Base-by-base conservation (phyloP, 2,329 filamentous ascomycete genomes). In the Fusarium luffae region DNA sequence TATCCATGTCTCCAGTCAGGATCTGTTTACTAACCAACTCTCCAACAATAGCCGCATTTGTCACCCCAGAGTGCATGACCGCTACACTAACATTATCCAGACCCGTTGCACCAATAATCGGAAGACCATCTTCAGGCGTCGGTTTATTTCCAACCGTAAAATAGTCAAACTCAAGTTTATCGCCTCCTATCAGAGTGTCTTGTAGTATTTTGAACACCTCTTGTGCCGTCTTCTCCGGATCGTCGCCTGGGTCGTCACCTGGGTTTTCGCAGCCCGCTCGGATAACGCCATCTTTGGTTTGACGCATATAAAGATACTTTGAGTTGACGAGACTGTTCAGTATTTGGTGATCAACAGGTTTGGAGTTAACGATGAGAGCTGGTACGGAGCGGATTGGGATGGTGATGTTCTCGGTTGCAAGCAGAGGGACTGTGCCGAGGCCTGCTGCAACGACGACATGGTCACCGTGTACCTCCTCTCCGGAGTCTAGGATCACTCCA, bases 61-160 rank as follows among this genome's bases (percentile, higher is more conserved):
- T 70, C 2, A 70, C 67, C 4, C 68, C 67, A 27, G 68, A 70
- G 41, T 70, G 68, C 67, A 70, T 70, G 4, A 55, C 67, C 3
- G 67, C 68, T n/a, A 70, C 18, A 37, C 37, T 70, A 4, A 70
- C 19, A 6, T 34, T 54, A 4, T 62, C 52, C 11, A 71, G 6
- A 3, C 63, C 68, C 3, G 68, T 55, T 7, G 37, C 21, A 9
- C 68, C 68, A 44, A 70, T 60, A 11, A 70, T 71, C 7, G 68
- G 68, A 12, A 71, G 43, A 3, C 59, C 41, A 13, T 65, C 63
- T 4, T 55, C 27, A 0, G 68, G 68, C 11, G 61, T 54, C 4
- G 68, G 68, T 13, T 68, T 71, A 2, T 68, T 5, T 5, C 68
- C 68, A 12, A 70, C 4, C 0, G 68, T 71, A 2, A 48, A 68